These are phyloP conservation scores for Chenopodium formosanum DNA, from an alignment of 148 eudicot species.

Conservation along the genomic window DNA sequence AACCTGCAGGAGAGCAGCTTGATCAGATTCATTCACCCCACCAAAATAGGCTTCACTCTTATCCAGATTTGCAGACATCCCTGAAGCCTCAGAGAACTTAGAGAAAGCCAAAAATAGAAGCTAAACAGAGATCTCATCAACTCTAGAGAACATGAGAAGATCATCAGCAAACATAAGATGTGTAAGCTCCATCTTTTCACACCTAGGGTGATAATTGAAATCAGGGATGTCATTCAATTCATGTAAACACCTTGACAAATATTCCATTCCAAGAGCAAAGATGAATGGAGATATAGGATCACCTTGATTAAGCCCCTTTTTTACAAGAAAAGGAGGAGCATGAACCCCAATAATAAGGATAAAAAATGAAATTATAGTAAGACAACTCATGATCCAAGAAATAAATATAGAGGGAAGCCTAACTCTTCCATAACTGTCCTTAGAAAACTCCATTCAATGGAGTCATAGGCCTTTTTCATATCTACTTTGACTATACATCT, in stretches of 20 bases:
- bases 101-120: background rate
- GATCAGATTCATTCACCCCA: background rate
- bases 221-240: background rate
- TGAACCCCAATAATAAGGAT: background rate
- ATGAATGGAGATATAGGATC: background rate
- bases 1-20: background rate
- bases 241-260: background rate
- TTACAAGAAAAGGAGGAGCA: background rate
- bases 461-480: background rate
- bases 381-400: background rate
- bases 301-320: background rate
- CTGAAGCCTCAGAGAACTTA: background rate
- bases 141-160: background rate
- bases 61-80: background rate
- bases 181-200: background rate
- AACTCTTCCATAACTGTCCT: background rate
- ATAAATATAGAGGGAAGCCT: background rate
- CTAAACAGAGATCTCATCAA: background rate
- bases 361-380: background rate
- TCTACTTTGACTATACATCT: background rate
- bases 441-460: background rate
- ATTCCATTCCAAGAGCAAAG: background rate
- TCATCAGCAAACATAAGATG: background rate
- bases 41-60: background rate
- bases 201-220: background rate